Evolutionary conservation across 2,329 filamentous ascomycete species (phyloP).

Genomic region (Aspergillus ustus): DNA sequence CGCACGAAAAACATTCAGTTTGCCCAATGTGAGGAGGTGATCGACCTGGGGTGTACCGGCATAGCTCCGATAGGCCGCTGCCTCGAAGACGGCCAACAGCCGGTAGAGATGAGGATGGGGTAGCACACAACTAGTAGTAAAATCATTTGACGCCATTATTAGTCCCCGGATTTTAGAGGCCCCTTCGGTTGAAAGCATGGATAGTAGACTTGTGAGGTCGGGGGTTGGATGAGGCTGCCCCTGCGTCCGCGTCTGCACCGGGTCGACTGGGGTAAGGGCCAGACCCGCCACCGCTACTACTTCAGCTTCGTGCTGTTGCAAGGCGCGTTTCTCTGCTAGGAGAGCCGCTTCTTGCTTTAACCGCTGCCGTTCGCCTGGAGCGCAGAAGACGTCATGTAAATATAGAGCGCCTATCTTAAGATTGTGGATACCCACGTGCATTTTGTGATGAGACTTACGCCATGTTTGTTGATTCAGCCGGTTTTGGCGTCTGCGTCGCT

Average conservation of each 20-base stretch:
- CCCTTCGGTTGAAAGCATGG: no score
- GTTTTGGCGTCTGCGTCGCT: conserved; percentile 35
- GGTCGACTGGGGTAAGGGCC: no score
- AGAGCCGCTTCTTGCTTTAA: not conserved
- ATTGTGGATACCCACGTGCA: no score
- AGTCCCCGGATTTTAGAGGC: no score
- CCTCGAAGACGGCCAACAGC: not conserved
- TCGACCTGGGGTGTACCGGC: not conserved
- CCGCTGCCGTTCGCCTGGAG: not conserved
- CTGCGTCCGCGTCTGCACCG: not conserved
- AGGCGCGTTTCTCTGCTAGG: no score
- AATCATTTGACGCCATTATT: no score
- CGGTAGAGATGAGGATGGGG: no score
- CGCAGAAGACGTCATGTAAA: not conserved
- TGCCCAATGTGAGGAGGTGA: not conserved
- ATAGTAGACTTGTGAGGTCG: not conserved
- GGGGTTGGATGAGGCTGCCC: not conserved
- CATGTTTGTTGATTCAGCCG: conserved; percentile 35
- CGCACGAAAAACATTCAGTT: not conserved
- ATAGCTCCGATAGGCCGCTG: not conserved
- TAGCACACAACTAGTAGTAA: no score
- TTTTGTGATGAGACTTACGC: conserved; percentile 22
- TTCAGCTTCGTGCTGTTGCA: no score
- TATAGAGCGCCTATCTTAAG: no score
- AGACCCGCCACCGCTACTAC: no score